Evolutionary conservation across 805 yeast genomes (phyloP).

Genomic region (Candida saitoana): DNA sequence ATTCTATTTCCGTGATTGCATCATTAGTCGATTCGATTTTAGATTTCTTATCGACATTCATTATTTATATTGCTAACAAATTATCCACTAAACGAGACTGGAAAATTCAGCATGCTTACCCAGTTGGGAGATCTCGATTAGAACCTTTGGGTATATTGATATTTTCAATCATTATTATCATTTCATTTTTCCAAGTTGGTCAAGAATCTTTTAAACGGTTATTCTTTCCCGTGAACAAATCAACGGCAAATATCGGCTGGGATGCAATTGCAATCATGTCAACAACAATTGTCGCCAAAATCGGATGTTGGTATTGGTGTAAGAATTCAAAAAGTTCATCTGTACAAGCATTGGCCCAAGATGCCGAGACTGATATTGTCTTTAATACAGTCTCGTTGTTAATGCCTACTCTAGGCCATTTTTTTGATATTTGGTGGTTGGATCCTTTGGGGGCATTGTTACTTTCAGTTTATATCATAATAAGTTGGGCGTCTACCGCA

Average conservation of each 20-base stretch:
- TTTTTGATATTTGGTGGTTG: conserved; percentile 59
- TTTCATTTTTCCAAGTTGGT: conserved; percentile 70
- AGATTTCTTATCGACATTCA: conserved; percentile 70
- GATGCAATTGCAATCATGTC: conserved; percentile 59
- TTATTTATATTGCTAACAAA: conserved; percentile 60
- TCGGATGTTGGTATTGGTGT: conserved; percentile 64
- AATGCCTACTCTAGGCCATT: conserved; percentile 61
- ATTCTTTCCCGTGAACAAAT: conserved; percentile 30
- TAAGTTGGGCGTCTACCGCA: conserved; percentile 61
- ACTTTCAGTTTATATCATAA: conserved; percentile 57
- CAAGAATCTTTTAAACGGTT: conserved; percentile 55
- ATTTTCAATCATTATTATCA: conserved; percentile 65
- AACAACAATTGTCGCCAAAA: conserved; percentile 55
- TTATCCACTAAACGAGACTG: conserved; percentile 46
- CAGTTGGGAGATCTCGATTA: conserved; percentile 67
- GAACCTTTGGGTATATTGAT: conserved; percentile 78
- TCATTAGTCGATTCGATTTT: conserved; percentile 73
- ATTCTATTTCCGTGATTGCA: conserved; percentile 72
- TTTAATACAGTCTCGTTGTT: conserved; percentile 68
- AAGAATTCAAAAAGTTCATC: conserved; percentile 56
- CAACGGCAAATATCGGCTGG: conserved; percentile 44
- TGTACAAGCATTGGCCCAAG: conserved; percentile 76
- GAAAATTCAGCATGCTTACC: conserved; percentile 47
- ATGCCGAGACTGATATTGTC: conserved; percentile 72
- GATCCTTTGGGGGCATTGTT: conserved; percentile 72